These are phyloP conservation scores for Camelina hispida DNA, from an alignment of 345 rosid genomes.

Conservation along the genomic window DNA sequence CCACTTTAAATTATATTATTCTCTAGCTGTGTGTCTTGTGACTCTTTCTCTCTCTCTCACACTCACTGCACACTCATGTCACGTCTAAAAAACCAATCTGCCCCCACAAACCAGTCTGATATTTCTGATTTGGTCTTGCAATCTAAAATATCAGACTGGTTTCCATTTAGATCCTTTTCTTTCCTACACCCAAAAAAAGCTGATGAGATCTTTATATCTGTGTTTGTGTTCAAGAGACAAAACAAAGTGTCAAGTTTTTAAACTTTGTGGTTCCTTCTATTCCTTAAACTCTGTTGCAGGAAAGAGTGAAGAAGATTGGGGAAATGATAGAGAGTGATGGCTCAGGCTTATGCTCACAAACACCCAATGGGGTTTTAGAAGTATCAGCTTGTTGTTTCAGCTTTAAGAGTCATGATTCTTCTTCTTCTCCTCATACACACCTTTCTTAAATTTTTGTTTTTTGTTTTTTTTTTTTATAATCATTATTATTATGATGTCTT, in stretches of 20 bases:
- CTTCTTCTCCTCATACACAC: slow-evolving; percentile 40
- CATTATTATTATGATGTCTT: slow-evolving; percentile 4
- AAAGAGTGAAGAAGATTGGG: slow-evolving; percentile 42
- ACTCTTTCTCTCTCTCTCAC: slow-evolving; percentile 34
- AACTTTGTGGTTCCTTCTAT: slow-evolving; percentile 22
- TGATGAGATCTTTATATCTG: slow-evolving; percentile 13
- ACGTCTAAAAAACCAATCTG: slow-evolving; percentile 35
- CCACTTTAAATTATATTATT: slow-evolving; percentile 33
- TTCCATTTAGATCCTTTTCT: slow-evolving; percentile 12
- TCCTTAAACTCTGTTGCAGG: slow-evolving; percentile 42
- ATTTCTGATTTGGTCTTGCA: slow-evolving; percentile 34
- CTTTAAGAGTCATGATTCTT: slow-evolving; percentile 37
- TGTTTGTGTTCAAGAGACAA: slow-evolving; percentile 31
- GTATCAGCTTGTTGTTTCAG: slow-evolving; percentile 46
- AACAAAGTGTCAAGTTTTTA: slow-evolving; percentile 2
- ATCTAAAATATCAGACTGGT: slow-evolving; percentile 18
- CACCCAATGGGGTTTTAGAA: slow-evolving; percentile 47
- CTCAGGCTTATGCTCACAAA: slow-evolving; percentile 38
- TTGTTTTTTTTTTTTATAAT: neutral
- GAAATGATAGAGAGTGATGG: slow-evolving; percentile 42
- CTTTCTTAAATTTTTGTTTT: slow-evolving; percentile 29
- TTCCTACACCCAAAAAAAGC: neutral
- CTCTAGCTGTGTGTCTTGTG: slow-evolving; percentile 43
- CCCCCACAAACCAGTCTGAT: slow-evolving; percentile 41
- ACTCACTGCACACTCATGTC: slow-evolving; percentile 40